These are phyloP conservation scores for Ogataea haglerorum DNA, from an alignment of 805 yeast genomes.

Conservation along the genomic window DNA sequence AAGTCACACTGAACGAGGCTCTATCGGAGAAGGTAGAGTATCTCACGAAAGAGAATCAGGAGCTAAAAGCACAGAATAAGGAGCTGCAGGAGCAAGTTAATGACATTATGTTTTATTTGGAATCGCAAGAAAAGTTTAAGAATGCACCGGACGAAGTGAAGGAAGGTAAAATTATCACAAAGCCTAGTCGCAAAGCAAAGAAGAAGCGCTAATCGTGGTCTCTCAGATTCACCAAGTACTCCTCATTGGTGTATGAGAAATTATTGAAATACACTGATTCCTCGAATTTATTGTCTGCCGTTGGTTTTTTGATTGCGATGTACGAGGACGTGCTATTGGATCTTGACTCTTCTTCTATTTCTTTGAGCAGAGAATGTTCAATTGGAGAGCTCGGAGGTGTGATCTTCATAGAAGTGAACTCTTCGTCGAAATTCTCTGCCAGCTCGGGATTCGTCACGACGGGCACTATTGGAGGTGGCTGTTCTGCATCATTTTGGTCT, in stretches of 20 bases:
- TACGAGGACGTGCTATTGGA: conserved; percentile 32
- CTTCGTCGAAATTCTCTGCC: conserved; percentile 82
- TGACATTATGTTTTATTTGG: conserved; percentile 79
- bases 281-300: conserved; percentile 21
- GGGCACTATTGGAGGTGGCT: conserved; percentile 87
- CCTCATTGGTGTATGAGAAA: conserved; percentile 32
- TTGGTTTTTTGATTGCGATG: conserved; percentile 31
- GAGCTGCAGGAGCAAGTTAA: conserved; percentile 62
- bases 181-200: conserved; percentile 16
- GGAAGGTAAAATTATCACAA: conserved; percentile 63
- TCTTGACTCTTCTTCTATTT: conserved; percentile 29
- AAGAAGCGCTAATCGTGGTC: conserved; percentile 4
- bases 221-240: not conserved
- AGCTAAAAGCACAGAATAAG: conserved; percentile 37
- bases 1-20: conserved; percentile 42
- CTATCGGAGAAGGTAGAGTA: conserved; percentile 39
- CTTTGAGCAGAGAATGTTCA: conserved; percentile 24
- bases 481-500: conserved; percentile 41
- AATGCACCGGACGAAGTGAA: conserved; percentile 68
- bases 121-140: conserved; percentile 67
- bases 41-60: conserved; percentile 32
- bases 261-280: conserved; percentile 34
- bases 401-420: conserved; percentile 69
- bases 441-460: conserved; percentile 72
- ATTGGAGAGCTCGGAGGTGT: conserved; percentile 37